These are phyloP conservation scores for Eimeria praecox DNA, from an alignment of 169 alveolate genomes.

Conservation along the genomic window DNA sequence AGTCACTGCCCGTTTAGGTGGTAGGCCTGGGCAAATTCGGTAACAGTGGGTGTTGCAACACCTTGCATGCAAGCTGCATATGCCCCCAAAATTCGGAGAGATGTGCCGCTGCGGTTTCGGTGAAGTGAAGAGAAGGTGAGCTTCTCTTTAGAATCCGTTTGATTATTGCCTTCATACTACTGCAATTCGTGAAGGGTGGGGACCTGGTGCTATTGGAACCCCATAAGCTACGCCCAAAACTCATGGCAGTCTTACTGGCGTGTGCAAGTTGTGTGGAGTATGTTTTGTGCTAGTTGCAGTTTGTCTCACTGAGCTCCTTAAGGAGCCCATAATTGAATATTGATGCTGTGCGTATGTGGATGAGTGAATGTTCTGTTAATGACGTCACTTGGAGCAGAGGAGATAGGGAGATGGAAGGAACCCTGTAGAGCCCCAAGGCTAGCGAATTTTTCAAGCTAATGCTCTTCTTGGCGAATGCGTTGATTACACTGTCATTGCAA, in stretches of 20 bases:
- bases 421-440: too few relatives aligned
- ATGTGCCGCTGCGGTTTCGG: not conserved
- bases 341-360: not conserved
- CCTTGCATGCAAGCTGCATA: not conserved
- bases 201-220: not conserved
- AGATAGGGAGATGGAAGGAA: not conserved
- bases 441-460: too few relatives aligned
- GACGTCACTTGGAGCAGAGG: not conserved
- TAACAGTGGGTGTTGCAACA: not conserved
- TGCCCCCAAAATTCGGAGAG: not conserved
- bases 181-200: not conserved
- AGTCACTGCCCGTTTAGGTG: too few relatives aligned
- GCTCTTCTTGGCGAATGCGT: too few relatives aligned
- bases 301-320: not conserved
- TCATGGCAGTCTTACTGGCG: too few relatives aligned
- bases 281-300: not conserved
- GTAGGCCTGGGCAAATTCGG: too few relatives aligned
- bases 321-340: not conserved
- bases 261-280: not conserved
- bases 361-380: not conserved
- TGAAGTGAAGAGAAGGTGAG: not conserved
- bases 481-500: too few relatives aligned
- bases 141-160: not conserved
- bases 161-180: not conserved
- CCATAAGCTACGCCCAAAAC: too few relatives aligned